Percentiles rank a stretch among this genome's conserved stretches.
These are phyloP conservation scores for Beauveria caledonica DNA, from an alignment of 2,329 filamentous ascomycete genomes.

Conservation along the genomic window DNA sequence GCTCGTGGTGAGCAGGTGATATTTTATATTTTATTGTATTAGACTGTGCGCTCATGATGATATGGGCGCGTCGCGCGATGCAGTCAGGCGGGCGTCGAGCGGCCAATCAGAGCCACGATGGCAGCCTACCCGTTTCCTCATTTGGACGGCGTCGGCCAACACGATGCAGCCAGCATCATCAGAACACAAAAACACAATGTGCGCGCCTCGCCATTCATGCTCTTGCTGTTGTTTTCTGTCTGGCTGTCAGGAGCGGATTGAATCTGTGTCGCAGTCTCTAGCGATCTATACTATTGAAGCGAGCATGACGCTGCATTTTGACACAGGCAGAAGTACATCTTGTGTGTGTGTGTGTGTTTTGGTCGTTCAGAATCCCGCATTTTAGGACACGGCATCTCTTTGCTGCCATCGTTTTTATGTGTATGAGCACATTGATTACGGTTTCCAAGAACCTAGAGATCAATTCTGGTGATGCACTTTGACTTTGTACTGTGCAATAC, in stretches of 20 bases:
- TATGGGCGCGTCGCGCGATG: background rate
- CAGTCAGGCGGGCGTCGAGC: background rate
- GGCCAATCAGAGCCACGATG: slow-evolving; percentile 3
- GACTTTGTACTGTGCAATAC: background rate
- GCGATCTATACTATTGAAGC: background rate
- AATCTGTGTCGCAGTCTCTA: background rate
- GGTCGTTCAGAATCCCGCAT: background rate
- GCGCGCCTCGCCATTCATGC: background rate
- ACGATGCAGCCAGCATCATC: background rate
- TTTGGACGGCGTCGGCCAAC: slow-evolving; percentile 8
- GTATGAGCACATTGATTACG: background rate
- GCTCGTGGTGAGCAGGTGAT: background rate
- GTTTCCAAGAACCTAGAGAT: background rate
- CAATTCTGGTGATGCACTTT: background rate
- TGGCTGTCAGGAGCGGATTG: background rate
- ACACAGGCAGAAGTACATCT: background rate
- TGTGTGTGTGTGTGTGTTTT: background rate
- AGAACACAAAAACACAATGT: background rate
- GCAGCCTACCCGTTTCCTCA: slow-evolving; percentile 1
- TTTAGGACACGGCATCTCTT: background rate
- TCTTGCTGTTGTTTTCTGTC: background rate
- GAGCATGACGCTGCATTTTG: background rate
- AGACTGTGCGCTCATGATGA: background rate
- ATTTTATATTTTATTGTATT: background rate
- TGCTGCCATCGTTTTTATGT: background rate